phyloP scores from a whole-genome alignment of 306 rosid genomes.

The Vigna hirtella region DNA sequence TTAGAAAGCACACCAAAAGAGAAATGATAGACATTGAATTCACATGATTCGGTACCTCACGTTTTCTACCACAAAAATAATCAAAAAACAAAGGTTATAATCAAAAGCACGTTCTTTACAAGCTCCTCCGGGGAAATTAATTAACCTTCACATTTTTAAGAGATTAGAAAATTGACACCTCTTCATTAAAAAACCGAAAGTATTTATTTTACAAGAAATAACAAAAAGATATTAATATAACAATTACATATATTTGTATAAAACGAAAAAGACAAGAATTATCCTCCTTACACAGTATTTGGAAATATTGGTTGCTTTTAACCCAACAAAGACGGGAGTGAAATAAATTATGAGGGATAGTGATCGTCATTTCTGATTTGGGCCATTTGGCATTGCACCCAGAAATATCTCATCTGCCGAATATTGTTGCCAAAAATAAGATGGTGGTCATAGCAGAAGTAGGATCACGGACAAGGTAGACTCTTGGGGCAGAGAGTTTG shows the following conservation, averaged over 20 bases:
- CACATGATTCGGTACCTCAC: background rate
- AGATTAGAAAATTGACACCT: background rate
- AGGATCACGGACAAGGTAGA: background rate
- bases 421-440: slow-evolving; percentile 16
- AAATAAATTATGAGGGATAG: background rate
- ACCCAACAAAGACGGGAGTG: background rate
- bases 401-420: slow-evolving; percentile 26
- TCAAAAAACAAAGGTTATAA: background rate
- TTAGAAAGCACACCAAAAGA: background rate
- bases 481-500: slow-evolving; percentile 35
- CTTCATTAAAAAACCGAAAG: background rate
- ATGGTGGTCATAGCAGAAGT: slow-evolving; percentile 24
- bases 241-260: too few species aligned
- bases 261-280: background rate
- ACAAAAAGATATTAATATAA: background rate
- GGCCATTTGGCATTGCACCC: slow-evolving; percentile 3
- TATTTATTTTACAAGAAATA: background rate
- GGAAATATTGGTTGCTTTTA: background rate
- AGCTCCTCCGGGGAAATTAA: background rate
- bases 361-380: background rate
- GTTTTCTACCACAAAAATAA: background rate
- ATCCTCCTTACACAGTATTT: background rate
- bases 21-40: background rate
- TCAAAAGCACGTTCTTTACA: background rate
- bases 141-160: background rate